phyloP scores from a whole-genome alignment of 2,329 filamentous ascomycete genomes.

The Ophiostoma tasmaniense region DNA sequence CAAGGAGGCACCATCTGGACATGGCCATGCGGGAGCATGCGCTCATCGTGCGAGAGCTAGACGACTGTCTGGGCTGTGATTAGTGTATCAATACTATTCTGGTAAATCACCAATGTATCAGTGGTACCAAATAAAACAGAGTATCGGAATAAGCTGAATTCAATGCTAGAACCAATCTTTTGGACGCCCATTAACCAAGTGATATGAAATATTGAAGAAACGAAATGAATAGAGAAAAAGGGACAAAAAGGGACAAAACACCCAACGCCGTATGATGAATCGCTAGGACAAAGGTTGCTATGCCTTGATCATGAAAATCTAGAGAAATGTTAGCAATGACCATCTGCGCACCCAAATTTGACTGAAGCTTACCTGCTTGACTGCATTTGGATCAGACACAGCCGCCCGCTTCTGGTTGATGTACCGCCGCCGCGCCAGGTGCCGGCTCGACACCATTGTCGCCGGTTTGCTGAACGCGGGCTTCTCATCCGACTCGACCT shows the following conservation, averaged over 20 bases:
- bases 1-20: not conserved
- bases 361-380: constrained; percentile 65
- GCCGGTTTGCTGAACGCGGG: constrained; percentile 30
- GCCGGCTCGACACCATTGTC: constrained; percentile 45
- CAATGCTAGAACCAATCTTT: not conserved
- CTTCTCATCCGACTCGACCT: constrained; percentile 28
- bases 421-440: constrained; percentile 68
- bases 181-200: not conserved
- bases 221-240: not conserved
- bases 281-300: constrained; percentile 7
- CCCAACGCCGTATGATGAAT: not conserved
- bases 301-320: constrained; percentile 23
- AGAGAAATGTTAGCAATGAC: constrained; percentile 3
- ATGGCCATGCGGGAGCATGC: not conserved
- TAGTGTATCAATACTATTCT: too few species aligned
- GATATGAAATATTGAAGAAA: not conserved
- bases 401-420: constrained; percentile 85
- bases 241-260: not conserved
- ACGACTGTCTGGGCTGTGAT: not conserved
- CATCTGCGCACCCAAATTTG: not conserved
- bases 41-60: not conserved
- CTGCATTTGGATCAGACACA: constrained; percentile 67
- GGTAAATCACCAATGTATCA: too few species aligned
- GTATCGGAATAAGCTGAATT: not conserved
- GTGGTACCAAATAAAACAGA: not conserved